Evolutionary conservation across 2,329 filamentous ascomycete species (phyloP), one percentile per base, ranked within the genome.

Genomic region (Xylaria hypoxylon): DNA sequence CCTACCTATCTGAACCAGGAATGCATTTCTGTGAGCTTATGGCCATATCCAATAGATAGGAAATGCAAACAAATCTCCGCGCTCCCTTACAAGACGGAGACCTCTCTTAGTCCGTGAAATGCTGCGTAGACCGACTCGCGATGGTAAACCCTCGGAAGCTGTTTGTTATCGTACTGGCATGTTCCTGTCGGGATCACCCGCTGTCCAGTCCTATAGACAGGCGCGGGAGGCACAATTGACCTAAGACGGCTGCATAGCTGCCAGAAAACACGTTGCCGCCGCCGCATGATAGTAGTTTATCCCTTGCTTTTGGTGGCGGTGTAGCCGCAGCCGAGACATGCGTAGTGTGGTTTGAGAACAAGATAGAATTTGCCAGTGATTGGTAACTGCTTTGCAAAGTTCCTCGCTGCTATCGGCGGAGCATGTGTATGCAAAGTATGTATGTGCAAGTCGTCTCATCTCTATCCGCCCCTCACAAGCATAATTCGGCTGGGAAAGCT

Each of bases 171-270:
- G n/a, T 35, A 26, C n/a, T 11, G n/a, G 24, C 52, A 44, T 42
- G 51, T 57, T 35, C 45, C 35, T 22, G 42, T 51, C 63, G 63
- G 63, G 59, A 62, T n/a, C 33, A 62, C 52, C 52, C 63, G 63
- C 52, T 19, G 28, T 42, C 40, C 48, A 40, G 44, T 55, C 24
- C 38, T 48, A 26, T 19, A n/a, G 38, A 33, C 15, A 26, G 28
- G 35, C 13, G 35, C 35, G 35, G 56, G 35, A 42, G 52, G 44
- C 26, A 55, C 47, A 48, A n/a, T n/a, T 4, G 3, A 13, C 22
- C n/a, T 15, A 44, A 26, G 15, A 33, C 8, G 15, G 53, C 24
- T 10, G 38, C 52, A 31, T 44, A 6, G 45, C 7, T 35, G 15
- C 35, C 15, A 15, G 19, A 28, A 40, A 55, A 22, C 50, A 48